Base-by-base conservation (phyloP, 768 basidiomycete genomes). In the Suillus americanus region DNA sequence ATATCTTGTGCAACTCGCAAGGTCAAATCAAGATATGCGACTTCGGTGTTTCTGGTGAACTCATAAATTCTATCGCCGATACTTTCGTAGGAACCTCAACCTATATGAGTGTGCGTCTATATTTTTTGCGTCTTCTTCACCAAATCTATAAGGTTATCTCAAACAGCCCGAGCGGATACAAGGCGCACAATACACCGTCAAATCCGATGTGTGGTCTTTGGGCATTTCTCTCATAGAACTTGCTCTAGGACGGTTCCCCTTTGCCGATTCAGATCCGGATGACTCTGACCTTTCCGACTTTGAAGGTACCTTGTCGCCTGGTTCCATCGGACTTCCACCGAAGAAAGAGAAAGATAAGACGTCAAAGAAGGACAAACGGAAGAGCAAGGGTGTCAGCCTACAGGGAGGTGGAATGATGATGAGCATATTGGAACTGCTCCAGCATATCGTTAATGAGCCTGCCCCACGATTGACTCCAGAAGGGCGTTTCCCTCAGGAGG, bases 11-110 rank as follows among this genome's bases (percentile, higher is more conserved):
- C 79, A 99, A 98, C 74, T 97, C 97, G 8, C 81, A 83, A 56
- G 97, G 97, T 37, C 89, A 97, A 70, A 96, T 99, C 84, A 99
- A 99, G 81, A 96, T 99, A 62, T 98, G 97, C 73, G 97, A 99
- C 78, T 99, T 99, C 75, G 97, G 97, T 45, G 97, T 99, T 8
- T 98, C 96, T 1, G 97, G 97, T 40, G 97, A 99, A 76, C 85
- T 99, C 71, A 97, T 99, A 79, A 99, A 99, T 79, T 96, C 94
- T 9, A 97, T 99, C 67, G 97, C 97, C 43, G 96, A 99, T 78
- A 99, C 97, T 1, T 99, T 99, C 74, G 97, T 99, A 45, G 97
- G 97, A 35, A 99, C 97, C 16, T 95, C 93, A 66, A 99, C 96
- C 5, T 99, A 99, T 76, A 99, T 99, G 97, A 99, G 97, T 70